These are phyloP conservation scores for Fraxinus xanthoxyloides DNA, from an alignment of 305 asterid genomes.

Conservation along the genomic window DNA sequence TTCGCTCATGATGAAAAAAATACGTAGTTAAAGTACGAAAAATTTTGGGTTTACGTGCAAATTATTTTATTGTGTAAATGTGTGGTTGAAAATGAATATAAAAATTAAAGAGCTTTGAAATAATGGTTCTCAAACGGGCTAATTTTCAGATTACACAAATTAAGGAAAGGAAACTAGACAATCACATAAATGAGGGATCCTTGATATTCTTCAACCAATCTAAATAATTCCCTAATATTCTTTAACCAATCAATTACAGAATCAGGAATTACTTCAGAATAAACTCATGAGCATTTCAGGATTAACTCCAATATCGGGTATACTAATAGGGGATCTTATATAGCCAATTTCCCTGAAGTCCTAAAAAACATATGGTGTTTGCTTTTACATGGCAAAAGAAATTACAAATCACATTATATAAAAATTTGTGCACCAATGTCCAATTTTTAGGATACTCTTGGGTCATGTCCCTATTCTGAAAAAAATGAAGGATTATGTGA, in stretches of 20 bases:
- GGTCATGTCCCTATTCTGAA: neutral
- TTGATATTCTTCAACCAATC: neutral
- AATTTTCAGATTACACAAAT: neutral
- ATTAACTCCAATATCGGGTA: neutral
- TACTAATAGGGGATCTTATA: neutral
- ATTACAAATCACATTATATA: neutral
- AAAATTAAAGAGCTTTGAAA: no score
- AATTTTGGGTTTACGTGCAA: no score
- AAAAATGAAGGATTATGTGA: neutral
- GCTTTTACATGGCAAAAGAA: neutral
- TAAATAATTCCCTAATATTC: neutral
- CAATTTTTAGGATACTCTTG: neutral
- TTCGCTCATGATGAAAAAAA: neutral
- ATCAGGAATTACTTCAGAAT: neutral
- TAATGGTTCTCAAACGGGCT: neutral
- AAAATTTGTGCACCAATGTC: neutral
- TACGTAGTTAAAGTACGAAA: no score
- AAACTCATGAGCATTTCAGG: neutral
- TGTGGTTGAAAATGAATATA: no score
- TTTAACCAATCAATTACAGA: neutral
- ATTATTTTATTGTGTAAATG: no score
- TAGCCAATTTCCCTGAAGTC: neutral
- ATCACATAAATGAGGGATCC: neutral
- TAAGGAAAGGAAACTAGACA: neutral
- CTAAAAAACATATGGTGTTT: neutral